phyloP scores from a whole-genome alignment of 495 filamentous ascomycete species.

The Monascus purpureus region DNA sequence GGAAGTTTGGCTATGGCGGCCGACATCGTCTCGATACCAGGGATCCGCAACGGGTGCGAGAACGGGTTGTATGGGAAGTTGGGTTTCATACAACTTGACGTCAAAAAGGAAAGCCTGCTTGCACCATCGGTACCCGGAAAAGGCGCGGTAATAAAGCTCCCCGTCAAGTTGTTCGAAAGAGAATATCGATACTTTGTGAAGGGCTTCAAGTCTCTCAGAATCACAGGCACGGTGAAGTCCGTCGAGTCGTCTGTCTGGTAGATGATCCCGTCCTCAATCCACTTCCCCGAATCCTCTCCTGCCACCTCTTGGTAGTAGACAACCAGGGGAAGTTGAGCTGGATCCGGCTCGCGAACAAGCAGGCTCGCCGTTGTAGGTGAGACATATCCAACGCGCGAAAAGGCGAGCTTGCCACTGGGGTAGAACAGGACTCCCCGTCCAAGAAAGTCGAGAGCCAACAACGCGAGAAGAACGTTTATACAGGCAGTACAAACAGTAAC shows the following conservation, averaged over 20 bases:
- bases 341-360: constrained; percentile 70
- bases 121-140: constrained; percentile 44
- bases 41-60: constrained; percentile 66
- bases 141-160: constrained; percentile 63
- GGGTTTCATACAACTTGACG: constrained; percentile 81
- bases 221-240: constrained; percentile 63
- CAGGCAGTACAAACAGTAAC: constrained; percentile 48
- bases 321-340: constrained; percentile 55
- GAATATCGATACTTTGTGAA: constrained; percentile 64
- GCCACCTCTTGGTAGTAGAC: constrained; percentile 43
- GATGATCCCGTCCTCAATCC: constrained; percentile 53
- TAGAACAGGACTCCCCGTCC: constrained; percentile 54
- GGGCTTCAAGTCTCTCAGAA: constrained; percentile 38
- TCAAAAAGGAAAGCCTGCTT: constrained; percentile 69
- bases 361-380: constrained; percentile 68
- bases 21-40: constrained; percentile 56
- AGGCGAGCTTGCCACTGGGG: constrained; percentile 59
- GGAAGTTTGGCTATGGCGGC: constrained; percentile 45
- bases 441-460: constrained; percentile 58
- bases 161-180: constrained; percentile 70
- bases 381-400: constrained; percentile 74
- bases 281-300: constrained; percentile 19
- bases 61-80: constrained; percentile 78
- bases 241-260: constrained; percentile 54
- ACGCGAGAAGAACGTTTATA: constrained; percentile 53